These are phyloP conservation scores for Calophaca sinica DNA, from an alignment of 306 rosid species.

Conservation along the genomic window DNA sequence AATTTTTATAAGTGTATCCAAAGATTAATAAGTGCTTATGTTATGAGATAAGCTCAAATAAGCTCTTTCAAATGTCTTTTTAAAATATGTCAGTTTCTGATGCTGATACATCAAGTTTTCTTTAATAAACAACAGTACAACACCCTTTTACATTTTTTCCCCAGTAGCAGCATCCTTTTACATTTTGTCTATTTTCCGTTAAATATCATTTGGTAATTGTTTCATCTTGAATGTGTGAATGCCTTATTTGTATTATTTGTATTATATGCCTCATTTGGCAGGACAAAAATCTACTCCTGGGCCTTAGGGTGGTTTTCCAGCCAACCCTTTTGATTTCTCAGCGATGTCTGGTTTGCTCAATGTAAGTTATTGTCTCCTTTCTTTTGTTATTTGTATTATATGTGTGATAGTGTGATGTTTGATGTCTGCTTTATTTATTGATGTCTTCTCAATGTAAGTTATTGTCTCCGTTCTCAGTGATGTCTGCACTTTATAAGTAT, in stretches of 20 bases:
- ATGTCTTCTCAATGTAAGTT: neutral
- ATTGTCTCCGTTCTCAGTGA: constrained; percentile 25
- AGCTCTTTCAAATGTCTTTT: neutral
- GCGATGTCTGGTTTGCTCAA: constrained; percentile 93
- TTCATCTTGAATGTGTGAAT: neutral
- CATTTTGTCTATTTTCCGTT: neutral
- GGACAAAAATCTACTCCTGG: constrained; percentile 58
- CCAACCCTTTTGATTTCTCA: constrained; percentile 93
- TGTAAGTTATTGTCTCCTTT: constrained; percentile 54
- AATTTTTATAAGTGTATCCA: neutral
- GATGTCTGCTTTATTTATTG: constrained; percentile 14
- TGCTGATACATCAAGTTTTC: too few relatives aligned
- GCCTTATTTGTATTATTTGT: too few relatives aligned
- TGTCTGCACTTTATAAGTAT: constrained; percentile 24
- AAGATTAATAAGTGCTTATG: neutral
- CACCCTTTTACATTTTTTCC: too few relatives aligned
- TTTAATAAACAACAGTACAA: too few relatives aligned
- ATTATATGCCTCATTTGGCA: too few relatives aligned
- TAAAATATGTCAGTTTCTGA: neutral
- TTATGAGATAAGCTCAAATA: neutral
- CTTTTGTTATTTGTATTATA: constrained; percentile 10
- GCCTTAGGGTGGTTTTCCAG: constrained; percentile 63
- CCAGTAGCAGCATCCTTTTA: neutral
- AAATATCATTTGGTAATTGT: neutral
- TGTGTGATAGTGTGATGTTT: neutral